Conservation (phyloP, 495 filamentous ascomycete species). For the Annulohypoxylon maeteangense region DNA sequence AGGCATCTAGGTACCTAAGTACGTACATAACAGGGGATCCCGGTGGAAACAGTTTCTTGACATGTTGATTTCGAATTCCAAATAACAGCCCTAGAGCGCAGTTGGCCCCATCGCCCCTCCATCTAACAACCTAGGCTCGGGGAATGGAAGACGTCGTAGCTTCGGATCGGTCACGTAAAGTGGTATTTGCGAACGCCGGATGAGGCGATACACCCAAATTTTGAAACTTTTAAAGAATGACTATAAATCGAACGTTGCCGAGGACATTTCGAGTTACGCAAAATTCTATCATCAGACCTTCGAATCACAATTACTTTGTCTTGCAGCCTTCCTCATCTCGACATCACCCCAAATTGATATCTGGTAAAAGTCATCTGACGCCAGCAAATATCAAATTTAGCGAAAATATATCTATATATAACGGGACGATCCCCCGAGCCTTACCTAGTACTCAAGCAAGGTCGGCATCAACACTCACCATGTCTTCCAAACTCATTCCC, state of each 20-base stretch:
- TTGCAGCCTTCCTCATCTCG: not conserved
- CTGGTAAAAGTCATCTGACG: constrained; percentile 5
- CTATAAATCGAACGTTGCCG: constrained; percentile 19
- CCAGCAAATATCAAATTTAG: not conserved
- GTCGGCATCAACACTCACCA: constrained; percentile 30
- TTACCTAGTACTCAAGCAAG: not conserved
- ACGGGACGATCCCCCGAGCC: not conserved
- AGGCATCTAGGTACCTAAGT: not conserved
- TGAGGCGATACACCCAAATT: not conserved
- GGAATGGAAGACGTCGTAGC: not conserved
- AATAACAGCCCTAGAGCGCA: not conserved
- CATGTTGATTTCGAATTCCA: constrained; percentile 7
- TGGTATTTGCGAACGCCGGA: not conserved
- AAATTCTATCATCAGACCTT: constrained; percentile 12
- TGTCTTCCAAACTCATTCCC: constrained; percentile 60
- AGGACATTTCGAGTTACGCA: constrained; percentile 1
- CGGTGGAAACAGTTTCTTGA: not conserved
- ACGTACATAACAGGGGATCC: not conserved
- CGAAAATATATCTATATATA: not conserved
- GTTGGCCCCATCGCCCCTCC: not conserved
- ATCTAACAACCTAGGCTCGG: not conserved
- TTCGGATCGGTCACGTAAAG: constrained; percentile 9
- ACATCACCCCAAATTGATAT: constrained; percentile 6
- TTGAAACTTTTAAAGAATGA: constrained; percentile 26
- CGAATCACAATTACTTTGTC: constrained; percentile 14